Conservation (phyloP, 257 asterid species). For the Solanum paucissectum region DNA sequence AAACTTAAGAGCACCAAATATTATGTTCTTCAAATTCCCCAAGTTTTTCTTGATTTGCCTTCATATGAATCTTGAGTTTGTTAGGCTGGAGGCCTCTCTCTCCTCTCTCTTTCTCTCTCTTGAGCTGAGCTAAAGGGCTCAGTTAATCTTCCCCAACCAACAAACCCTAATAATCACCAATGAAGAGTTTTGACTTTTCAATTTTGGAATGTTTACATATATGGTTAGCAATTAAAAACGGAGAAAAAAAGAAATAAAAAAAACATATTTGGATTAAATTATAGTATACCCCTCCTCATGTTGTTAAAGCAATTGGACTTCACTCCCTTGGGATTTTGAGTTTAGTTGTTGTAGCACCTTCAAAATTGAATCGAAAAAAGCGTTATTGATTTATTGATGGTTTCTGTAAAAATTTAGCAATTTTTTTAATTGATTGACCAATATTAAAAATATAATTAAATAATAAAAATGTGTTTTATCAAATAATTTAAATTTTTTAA, state of each 20-base stretch:
- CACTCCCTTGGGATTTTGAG: background rate
- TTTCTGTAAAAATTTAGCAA: accelerated
- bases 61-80: background rate
- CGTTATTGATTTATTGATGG: accelerated
- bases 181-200: background rate
- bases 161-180: background rate
- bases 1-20: background rate
- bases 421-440: accelerated
- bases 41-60: background rate
- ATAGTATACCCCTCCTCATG: background rate
- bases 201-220: background rate
- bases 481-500: background rate
- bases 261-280: background rate
- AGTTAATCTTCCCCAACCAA: background rate
- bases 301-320: background rate
- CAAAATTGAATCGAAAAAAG: background rate
- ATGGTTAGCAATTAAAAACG: background rate
- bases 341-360: background rate
- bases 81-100: background rate
- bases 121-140: background rate
- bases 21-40: background rate
- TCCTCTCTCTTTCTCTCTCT: background rate
- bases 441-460: background rate
- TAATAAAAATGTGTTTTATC: background rate
- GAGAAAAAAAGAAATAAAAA: background rate